A percentile compares a stretch with the other conserved stretches of the same genome.
Conservation (phyloP, 2,329 filamentous ascomycete genomes). For the Myriosclerotinia curreyana region DNA sequence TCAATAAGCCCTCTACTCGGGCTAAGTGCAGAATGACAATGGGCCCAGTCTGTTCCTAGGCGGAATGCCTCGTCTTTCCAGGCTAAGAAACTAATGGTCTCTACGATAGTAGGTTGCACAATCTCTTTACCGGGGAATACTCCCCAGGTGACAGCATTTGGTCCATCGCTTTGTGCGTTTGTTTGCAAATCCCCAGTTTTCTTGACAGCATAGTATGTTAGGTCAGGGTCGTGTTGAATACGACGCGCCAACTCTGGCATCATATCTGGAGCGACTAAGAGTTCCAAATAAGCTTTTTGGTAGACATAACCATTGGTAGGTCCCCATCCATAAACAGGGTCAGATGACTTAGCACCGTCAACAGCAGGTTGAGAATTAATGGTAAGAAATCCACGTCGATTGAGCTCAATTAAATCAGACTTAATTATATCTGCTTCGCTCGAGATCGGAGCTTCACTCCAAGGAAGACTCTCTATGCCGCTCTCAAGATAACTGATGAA, state of each 20-base stretch:
- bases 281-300: conserved; percentile 94
- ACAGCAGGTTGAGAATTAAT: conserved; percentile 98
- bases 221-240: conserved; percentile 72
- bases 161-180: conserved; percentile 80
- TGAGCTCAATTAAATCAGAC: conserved; percentile 73
- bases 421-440: conserved; percentile 78
- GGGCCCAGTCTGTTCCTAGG: conserved; percentile 88
- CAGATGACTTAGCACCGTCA: conserved; percentile 81
- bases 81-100: conserved; percentile 93
- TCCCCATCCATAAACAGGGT: conserved; percentile 90
- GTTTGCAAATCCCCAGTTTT: conserved; percentile 77
- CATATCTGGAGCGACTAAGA: conserved; percentile 78
- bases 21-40: conserved; percentile 75
- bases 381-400: conserved; percentile 82
- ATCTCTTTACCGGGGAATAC: conserved; percentile 99
- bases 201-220: conserved; percentile 94
- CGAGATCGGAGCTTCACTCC: conserved; percentile 88
- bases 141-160: conserved; percentile 99
- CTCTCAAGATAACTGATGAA: conserved; percentile 84
- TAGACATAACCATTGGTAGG: conserved; percentile 95
- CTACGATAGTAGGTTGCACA: conserved; percentile 99
- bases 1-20: conserved; percentile 78
- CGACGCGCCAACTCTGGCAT: conserved; percentile 74
- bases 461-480: conserved; percentile 78
- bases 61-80: conserved; percentile 99